phyloP scores from a whole-genome alignment of 305 asterid genomes.

The Rubia tinctorum region DNA sequence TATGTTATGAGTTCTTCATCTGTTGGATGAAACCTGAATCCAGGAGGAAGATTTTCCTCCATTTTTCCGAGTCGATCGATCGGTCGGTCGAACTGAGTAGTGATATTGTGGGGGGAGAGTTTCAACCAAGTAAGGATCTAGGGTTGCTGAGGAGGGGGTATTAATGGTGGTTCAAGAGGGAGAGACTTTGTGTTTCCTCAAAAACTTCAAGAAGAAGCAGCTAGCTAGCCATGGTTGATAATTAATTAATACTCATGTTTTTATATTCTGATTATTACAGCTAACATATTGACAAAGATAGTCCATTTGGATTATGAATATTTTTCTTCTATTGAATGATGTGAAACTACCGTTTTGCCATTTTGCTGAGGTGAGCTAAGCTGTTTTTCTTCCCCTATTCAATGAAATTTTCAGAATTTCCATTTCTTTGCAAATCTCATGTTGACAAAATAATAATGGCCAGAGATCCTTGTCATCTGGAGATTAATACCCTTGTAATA shows the following conservation, averaged over 20 bases:
- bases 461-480: neutral
- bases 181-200: slow-evolving; percentile 15
- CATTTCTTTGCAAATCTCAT: neutral
- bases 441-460: neutral
- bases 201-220: slow-evolving; percentile 56
- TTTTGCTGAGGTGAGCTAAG: slow-evolving; percentile 13
- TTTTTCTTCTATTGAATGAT: slow-evolving; percentile 13
- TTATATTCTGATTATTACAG: slow-evolving; percentile 46
- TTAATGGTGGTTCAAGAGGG: slow-evolving; percentile 23
- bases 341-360: slow-evolving; percentile 19
- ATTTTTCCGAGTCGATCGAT: slow-evolving; percentile 15
- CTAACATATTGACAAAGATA: slow-evolving; percentile 89
- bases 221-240: slow-evolving; percentile 2
- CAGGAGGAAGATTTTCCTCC: slow-evolving; percentile 85
- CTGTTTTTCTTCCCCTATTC: neutral
- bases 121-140: slow-evolving; percentile 22
- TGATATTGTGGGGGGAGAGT: neutral
- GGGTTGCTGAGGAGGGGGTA: slow-evolving; percentile 9
- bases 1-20: slow-evolving; percentile 82
- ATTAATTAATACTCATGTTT: slow-evolving; percentile 20
- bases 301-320: slow-evolving; percentile 24
- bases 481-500: neutral
- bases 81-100: neutral
- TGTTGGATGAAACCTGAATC: slow-evolving; percentile 87
- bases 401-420: neutral